These are phyloP conservation scores for Lasiosphaeris hirsuta DNA, from an alignment of 495 filamentous ascomycete genomes.

Conservation along the genomic window DNA sequence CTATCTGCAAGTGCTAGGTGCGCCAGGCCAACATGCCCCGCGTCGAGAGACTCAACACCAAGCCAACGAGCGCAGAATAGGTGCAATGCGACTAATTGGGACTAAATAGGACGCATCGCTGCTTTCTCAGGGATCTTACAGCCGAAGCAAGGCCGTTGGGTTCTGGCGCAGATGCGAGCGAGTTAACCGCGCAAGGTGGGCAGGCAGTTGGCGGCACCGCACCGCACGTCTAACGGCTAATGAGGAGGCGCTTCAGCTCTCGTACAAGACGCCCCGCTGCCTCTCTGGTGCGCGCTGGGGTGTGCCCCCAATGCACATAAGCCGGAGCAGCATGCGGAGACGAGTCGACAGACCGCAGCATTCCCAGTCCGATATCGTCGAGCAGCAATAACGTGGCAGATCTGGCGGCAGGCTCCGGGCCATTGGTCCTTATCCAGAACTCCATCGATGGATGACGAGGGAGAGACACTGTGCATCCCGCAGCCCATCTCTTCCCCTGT, in stretches of 20 bases:
- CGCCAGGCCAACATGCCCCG: neutral
- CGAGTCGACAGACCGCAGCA: neutral
- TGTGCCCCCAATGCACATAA: constrained; percentile 3
- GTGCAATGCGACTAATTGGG: constrained; percentile 11
- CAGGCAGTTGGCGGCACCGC: constrained; percentile 15
- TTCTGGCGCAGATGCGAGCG: constrained; percentile 22
- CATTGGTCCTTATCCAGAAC: neutral
- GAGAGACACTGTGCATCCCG: constrained; percentile 12
- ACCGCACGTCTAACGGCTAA: constrained; percentile 20
- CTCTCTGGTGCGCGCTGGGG: constrained; percentile 3
- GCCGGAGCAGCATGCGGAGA: neutral
- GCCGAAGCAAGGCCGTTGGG: constrained; percentile 29
- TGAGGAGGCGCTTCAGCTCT: constrained; percentile 19
- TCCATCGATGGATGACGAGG: neutral
- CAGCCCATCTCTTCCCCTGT: neutral
- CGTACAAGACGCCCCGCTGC: constrained; percentile 10
- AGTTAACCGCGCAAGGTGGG: constrained; percentile 30
- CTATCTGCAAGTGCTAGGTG: neutral
- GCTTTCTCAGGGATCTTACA: constrained; percentile 10
- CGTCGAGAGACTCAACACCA: constrained; percentile 8
- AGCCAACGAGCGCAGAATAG: constrained; percentile 8
- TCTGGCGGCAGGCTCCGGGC: constrained; percentile 10
- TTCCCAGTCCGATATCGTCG: constrained; percentile 21
- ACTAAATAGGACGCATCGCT: constrained; percentile 2
- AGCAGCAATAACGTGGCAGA: constrained; percentile 4